phyloP scores from a whole-genome alignment of 2,329 filamentous ascomycete species.

The Stemphylium vesicarium region DNA sequence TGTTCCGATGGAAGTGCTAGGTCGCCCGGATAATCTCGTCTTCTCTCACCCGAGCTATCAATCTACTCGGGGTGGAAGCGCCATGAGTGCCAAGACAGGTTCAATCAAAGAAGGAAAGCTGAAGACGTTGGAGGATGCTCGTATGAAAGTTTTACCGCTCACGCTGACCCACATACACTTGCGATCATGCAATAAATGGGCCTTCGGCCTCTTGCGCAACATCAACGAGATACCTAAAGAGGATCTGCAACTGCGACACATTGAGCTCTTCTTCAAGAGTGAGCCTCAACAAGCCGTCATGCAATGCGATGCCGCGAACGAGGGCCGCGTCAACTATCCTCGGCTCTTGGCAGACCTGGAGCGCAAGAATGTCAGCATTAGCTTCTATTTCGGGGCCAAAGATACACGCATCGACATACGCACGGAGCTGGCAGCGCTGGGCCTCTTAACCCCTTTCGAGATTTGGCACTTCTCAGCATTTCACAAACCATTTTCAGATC shows the following conservation, averaged over 20 bases:
- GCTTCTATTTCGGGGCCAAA: slow-evolving; percentile 4
- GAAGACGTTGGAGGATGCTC: background rate
- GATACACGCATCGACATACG: slow-evolving; percentile 5
- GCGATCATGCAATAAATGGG: slow-evolving; percentile 18
- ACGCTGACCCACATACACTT: slow-evolving; percentile 11
- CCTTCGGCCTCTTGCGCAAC: slow-evolving; percentile 10
- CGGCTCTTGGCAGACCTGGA: slow-evolving; percentile 5
- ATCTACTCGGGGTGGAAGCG: background rate
- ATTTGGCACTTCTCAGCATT: background rate
- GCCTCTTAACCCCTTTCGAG: slow-evolving; percentile 1
- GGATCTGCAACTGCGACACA: slow-evolving; percentile 5
- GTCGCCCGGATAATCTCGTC: slow-evolving; percentile 4
- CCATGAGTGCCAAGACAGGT: background rate
- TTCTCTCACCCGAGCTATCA: slow-evolving; percentile 1
- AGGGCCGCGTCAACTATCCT: slow-evolving; percentile 4
- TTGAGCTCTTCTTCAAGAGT: slow-evolving; percentile 19
- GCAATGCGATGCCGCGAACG: slow-evolving; percentile 8
- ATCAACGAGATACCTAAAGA: slow-evolving; percentile 5
- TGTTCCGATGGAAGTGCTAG: slow-evolving; percentile 14
- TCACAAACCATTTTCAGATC: slow-evolving; percentile 1
- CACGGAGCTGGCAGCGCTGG: slow-evolving; percentile 7
- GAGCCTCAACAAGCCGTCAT: slow-evolving; percentile 15
- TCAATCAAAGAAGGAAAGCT: background rate
- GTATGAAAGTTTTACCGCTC: slow-evolving; percentile 12
- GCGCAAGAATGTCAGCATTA: slow-evolving; percentile 8